Evolutionary conservation across 208 protist genomes (phyloP), one percentile per base, ranked within the genome.

Genomic region (Trypanosoma platydactyli): DNA sequence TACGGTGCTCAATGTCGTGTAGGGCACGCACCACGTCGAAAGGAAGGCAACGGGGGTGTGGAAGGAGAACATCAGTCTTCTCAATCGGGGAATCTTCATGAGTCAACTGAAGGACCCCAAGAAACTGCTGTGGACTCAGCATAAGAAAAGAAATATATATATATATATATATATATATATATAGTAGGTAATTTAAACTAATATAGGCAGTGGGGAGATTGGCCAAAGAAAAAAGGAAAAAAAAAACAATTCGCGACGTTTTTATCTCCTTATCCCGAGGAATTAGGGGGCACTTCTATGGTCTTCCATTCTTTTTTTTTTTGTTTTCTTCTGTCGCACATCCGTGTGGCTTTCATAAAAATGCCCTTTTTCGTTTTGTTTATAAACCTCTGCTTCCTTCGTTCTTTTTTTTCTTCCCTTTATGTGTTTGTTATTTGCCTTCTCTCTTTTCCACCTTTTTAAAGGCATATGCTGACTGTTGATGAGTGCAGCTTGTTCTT

Each of bases 1-100:
- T 91, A 88, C 64, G 87, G 84, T 18, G 80, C 79, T 5, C 76
- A 77, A 50, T 93, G 87, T 82, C 84, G 67, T 24, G 63, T 71
- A 70, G 62, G 69, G 42, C 68, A 77, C 49, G 52, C 64, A 50
- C n/a, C 42, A 7, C 74, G 74, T 40, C 58, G 45, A 51, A 77
- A 64, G 54, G 42, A 65, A 45, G 44, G 29, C 45, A 64, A 60
- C 25, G 70, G 70, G 55, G 48, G 18, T 35, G 56, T 40, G 29
- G 60, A 60, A 38, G 59, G 48, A 15, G 64, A 72, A 5, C 40
- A 52, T 30, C 33, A 30, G 12, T 11, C 42, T 46, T 65, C 62
- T 29, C 27, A 71, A 7, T 41, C 20, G 25, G 56, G 15, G 11
- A 57, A 64, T 5, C 0, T 20, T 59, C 57, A 51, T 45, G 57